These are phyloP conservation scores for Aspergillus pseudoterreus DNA, from an alignment of 2,329 filamentous ascomycete genomes.

Conservation along the genomic window DNA sequence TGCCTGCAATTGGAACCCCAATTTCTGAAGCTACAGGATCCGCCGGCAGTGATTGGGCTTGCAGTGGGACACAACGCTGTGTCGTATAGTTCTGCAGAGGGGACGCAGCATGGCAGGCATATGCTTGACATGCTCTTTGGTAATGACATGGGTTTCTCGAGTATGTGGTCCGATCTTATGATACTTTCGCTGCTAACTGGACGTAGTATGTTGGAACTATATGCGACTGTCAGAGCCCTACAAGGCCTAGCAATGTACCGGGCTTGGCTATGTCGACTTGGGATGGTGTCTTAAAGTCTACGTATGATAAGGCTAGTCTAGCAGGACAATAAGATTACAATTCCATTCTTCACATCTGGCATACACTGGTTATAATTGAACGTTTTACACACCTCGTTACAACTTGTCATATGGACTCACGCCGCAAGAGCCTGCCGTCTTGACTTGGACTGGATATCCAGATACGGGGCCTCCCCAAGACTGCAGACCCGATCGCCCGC, in stretches of 20 bases:
- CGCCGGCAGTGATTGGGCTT: constrained; percentile 66
- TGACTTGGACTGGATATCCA: constrained; percentile 40
- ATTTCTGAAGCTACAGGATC: constrained; percentile 50
- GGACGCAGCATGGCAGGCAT: constrained; percentile 37
- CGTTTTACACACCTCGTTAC: not conserved
- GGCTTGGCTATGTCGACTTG: not conserved
- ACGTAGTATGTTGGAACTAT: constrained; percentile 54
- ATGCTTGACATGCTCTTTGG: constrained; percentile 55
- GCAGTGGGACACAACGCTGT: constrained; percentile 69
- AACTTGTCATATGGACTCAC: not conserved
- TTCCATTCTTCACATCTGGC: too few species aligned
- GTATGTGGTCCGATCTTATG: constrained; percentile 44
- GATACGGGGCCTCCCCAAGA: constrained; percentile 51
- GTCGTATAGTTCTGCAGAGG: constrained; percentile 56
- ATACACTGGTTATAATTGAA: not conserved
- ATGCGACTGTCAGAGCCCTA: constrained; percentile 44
- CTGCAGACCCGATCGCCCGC: constrained; percentile 50
- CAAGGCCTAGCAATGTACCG: constrained; percentile 8
- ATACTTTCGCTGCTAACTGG: not conserved
- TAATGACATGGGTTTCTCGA: constrained; percentile 63
- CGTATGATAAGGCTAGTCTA: too few species aligned
- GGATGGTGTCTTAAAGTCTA: not conserved
- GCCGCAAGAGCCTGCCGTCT: constrained; percentile 34
- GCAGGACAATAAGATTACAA: too few species aligned
- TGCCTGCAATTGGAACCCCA: constrained; percentile 39